Conservation (phyloP, 192 early-diverging fungal genomes). For the Mortierella hygrophila region DNA sequence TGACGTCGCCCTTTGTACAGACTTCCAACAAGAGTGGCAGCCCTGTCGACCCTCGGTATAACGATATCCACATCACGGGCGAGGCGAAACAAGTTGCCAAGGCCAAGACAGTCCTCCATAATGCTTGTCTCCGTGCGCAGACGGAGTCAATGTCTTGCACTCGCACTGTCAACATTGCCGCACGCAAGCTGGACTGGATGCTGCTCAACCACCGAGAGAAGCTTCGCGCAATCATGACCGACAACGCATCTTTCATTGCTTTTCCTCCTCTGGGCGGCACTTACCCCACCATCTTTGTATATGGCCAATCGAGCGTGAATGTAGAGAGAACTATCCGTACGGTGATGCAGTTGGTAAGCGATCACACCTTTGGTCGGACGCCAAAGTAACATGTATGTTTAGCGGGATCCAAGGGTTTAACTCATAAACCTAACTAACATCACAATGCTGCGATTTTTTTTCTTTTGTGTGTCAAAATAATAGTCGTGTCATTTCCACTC, state of each 20-base stretch:
- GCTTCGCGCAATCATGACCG: constrained; percentile 77
- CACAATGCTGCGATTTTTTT: background rate
- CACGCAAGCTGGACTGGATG: constrained; percentile 88
- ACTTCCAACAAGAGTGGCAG: constrained; percentile 39
- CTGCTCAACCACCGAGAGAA: constrained; percentile 71
- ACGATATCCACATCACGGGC: constrained; percentile 78
- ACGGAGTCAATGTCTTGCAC: constrained; percentile 24
- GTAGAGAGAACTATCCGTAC: constrained; percentile 79
- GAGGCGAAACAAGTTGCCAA: constrained; percentile 60
- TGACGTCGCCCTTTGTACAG: constrained; percentile 72
- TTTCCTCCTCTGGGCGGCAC: constrained; percentile 73
- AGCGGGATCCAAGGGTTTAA: background rate
- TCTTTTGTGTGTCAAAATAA: background rate
- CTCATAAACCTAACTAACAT: background rate
- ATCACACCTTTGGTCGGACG: background rate
- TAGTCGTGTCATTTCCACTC: constrained; percentile 56
- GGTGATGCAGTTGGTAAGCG: constrained; percentile 76
- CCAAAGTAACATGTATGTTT: background rate
- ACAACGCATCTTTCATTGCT: constrained; percentile 78
- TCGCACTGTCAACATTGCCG: constrained; percentile 45
- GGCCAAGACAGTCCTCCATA: constrained; percentile 65
- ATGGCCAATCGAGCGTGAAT: constrained; percentile 77
- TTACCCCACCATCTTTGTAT: constrained; percentile 65
- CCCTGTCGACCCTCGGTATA: constrained; percentile 55
- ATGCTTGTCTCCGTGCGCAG: constrained; percentile 60